phyloP scores from a whole-genome alignment of 2,329 filamentous ascomycete genomes.

The Botryotinia globosa region DNA sequence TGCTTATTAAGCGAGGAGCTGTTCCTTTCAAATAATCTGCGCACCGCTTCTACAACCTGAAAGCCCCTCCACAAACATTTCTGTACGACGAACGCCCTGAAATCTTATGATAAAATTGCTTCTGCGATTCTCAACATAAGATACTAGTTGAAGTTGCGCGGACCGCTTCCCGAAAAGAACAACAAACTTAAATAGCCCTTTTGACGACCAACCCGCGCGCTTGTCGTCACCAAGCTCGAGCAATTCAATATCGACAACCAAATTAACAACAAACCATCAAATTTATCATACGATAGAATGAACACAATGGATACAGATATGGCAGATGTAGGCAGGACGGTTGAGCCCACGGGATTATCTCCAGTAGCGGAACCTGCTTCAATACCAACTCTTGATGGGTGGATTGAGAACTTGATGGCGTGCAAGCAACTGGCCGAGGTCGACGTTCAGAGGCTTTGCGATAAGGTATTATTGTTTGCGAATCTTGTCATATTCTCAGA shows the following conservation, averaged over 20 bases:
- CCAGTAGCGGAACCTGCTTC: constrained; percentile 79
- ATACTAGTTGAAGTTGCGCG: constrained; percentile 17
- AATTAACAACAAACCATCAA: constrained; percentile 17
- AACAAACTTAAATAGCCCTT: constrained; percentile 10
- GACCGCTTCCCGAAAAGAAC: constrained; percentile 14
- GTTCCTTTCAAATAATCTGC: constrained; percentile 21
- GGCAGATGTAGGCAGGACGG: constrained; percentile 91
- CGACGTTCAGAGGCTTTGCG: constrained; percentile 94
- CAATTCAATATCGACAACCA: constrained; percentile 30
- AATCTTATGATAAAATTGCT: constrained; percentile 14
- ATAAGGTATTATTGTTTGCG: constrained; percentile 68
- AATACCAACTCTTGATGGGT: constrained; percentile 90
- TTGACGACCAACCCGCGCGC: constrained; percentile 19
- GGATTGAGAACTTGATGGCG: constrained; percentile 97
- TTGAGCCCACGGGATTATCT: constrained; percentile 72
- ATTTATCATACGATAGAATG: constrained; percentile 20
- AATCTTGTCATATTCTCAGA: constrained; percentile 16
- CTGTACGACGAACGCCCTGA: constrained; percentile 5
- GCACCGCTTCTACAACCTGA: constrained; percentile 16
- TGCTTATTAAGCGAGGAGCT: constrained; percentile 21
- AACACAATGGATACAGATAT: constrained; percentile 89
- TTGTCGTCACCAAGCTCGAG: constrained; percentile 33
- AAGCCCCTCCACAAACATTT: constrained; percentile 19
- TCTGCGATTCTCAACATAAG: constrained; percentile 15
- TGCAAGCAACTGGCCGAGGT: constrained; percentile 97